These are phyloP conservation scores for Ophiostoma populinum DNA, from an alignment of 2,329 filamentous ascomycete genomes.

Conservation along the genomic window DNA sequence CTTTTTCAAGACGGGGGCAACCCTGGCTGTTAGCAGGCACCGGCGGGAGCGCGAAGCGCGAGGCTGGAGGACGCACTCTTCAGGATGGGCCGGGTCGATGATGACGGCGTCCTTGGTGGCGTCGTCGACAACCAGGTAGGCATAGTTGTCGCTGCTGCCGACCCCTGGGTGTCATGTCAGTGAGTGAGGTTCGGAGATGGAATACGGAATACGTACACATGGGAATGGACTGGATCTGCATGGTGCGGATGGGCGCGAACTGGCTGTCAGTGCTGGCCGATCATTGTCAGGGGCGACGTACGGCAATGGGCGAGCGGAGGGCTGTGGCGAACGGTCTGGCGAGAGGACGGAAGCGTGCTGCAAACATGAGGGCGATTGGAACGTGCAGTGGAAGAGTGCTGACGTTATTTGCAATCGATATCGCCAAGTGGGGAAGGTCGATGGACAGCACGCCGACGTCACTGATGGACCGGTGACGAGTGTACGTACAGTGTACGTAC, in stretches of 20 bases:
- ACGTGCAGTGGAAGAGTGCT: too few species aligned
- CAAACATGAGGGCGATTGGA: slow-evolving; percentile 2
- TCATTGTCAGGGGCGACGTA: background rate
- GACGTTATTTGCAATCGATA: too few species aligned
- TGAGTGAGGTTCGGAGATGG: too few species aligned
- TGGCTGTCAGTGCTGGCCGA: slow-evolving; percentile 15
- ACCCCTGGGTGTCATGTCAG: slow-evolving; percentile 55
- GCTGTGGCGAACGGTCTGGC: background rate
- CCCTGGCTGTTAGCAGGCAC: slow-evolving; percentile 21
- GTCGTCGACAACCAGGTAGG: slow-evolving; percentile 65
- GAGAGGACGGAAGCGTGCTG: background rate
- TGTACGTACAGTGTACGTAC: too few species aligned
- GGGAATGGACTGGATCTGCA: slow-evolving; percentile 78
- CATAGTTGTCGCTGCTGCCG: slow-evolving; percentile 67
- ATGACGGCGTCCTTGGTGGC: slow-evolving; percentile 63
- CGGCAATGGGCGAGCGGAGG: background rate
- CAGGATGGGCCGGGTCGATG: slow-evolving; percentile 63
- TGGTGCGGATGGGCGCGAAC: slow-evolving; percentile 28
- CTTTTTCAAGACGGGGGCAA: slow-evolving; percentile 50
- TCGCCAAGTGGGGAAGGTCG: too few species aligned
- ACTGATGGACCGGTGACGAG: too few species aligned
- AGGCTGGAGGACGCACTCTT: slow-evolving; percentile 40
- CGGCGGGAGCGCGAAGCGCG: background rate
- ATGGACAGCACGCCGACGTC: too few species aligned
- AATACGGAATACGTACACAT: slow-evolving; percentile 85